Evolutionary conservation across 805 yeast species (phyloP).

Genomic region (Cyberlindnera suaveolens): DNA sequence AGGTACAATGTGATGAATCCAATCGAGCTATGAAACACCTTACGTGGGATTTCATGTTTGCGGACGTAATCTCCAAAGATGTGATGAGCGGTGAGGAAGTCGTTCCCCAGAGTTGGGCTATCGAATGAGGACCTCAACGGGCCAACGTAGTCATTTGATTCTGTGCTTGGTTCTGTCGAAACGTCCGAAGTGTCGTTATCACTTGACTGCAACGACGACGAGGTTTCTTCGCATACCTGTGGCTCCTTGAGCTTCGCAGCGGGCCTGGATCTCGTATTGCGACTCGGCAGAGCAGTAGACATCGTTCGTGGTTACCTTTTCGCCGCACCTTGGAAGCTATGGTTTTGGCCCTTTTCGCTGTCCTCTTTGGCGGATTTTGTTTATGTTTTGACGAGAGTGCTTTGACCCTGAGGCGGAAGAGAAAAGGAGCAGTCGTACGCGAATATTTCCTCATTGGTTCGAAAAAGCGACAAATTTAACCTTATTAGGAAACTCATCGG

Average conservation of each 20-base stretch:
- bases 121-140: constrained; percentile 3
- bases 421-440: no score
- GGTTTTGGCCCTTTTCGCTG: no score
- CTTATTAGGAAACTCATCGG: no score
- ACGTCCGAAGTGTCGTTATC: not conserved
- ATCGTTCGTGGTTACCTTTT: no score
- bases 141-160: constrained; percentile 14
- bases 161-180: constrained; percentile 2
- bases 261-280: constrained; percentile 2
- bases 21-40: constrained; percentile 80
- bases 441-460: no score
- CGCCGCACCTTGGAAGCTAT: no score
- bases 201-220: not conserved
- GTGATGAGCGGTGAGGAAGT: constrained; percentile 32
- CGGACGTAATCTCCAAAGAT: constrained; percentile 49
- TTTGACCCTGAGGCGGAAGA: no score
- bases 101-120: constrained; percentile 14
- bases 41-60: constrained; percentile 86
- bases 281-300: constrained; percentile 3
- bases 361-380: no score
- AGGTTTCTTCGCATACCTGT: not conserved
- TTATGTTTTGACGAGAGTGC: no score
- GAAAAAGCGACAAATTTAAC: no score
- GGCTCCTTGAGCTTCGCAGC: not conserved
- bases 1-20: constrained; percentile 76